Evolutionary conservation across 331 rosid species (phyloP).

Genomic region (Malus hybrid): DNA sequence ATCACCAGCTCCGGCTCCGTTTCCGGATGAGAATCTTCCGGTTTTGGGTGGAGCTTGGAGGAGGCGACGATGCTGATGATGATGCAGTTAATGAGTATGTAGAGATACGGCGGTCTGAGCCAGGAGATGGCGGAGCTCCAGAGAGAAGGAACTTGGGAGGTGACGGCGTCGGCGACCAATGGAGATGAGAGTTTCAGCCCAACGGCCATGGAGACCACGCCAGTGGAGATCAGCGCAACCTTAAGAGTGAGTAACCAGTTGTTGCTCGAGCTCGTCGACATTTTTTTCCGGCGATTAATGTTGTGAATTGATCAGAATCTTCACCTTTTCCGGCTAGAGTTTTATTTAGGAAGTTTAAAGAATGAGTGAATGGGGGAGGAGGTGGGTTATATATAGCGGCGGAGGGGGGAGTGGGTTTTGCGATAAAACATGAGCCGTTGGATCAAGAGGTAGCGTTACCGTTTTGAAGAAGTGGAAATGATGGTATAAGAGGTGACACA

Average conservation of each 20-base stretch:
- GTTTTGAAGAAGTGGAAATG: no score
- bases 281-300: neutral
- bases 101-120: conserved; percentile 79
- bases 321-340: neutral
- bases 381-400: conserved; percentile 15
- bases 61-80: conserved; percentile 78
- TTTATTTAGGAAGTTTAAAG: neutral
- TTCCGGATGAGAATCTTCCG: conserved; percentile 3
- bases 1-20: neutral
- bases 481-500: neutral
- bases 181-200: conserved; percentile 59
- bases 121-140: conserved; percentile 47
- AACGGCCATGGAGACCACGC: conserved; percentile 51
- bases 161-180: conserved; percentile 30
- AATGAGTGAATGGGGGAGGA: neutral
- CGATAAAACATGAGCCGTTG: neutral
- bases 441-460: no score
- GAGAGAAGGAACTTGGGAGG: conserved; percentile 54
- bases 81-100: conserved; percentile 65
- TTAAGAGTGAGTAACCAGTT: conserved; percentile 40
- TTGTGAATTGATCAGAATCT: neutral
- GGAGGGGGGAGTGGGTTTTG: neutral
- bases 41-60: conserved; percentile 50
- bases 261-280: conserved; percentile 21
- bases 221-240: conserved; percentile 42